Evolutionary conservation across 164 flowering plant species (phyloP), one percentile per base, ranked within the genome.

Genomic region (Echeveria elegans): DNA sequence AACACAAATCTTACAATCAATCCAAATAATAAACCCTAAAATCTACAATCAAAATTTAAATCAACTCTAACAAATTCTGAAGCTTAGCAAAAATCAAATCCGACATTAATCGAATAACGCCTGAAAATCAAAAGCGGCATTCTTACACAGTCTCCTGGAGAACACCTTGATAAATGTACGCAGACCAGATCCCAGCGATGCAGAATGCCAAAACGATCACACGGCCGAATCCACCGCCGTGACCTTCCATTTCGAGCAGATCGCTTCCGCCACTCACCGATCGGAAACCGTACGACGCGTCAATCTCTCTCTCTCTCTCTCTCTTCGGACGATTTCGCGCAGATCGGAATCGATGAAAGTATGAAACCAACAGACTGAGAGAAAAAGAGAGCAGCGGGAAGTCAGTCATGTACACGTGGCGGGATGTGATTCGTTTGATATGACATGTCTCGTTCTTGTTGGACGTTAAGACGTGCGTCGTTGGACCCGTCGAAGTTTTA

Each of bases 151-250:
- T 84, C 74, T 93, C 97, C 50, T 90, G 98, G 53, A 93, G 91
- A 71, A 90, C 74, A 31, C 98, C 98, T 81, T 93, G 98, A 23
- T 85, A 88, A 21, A 94, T 94, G 66, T 94, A 94, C 63, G 98
- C 96, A 18, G 92, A 69, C 97, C 98, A 94, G 45, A 94, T 94
- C 24, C 98, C 98, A 67, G 87, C 88, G 23, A 94, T 84, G 77
- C 97, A 94, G 70, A 89, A 84, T 24, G 75, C 77, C 73, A 90
- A 72, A 26, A 90, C 72, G 47, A 86, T 58, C 15, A 93, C 82
- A 7, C 97, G 96, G 72, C 90, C 81, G 72, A 83, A 68, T 15
- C 97, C 95, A 71, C 82, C 59, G 62, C 84, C 90, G 72, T 82
- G 88, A 63, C 79, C 77, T 67, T 95, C 99, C 99, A 94, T 94